Conservation (phyloP, 2,329 filamentous ascomycete species). For the Scedosporium apiospermum region DNA sequence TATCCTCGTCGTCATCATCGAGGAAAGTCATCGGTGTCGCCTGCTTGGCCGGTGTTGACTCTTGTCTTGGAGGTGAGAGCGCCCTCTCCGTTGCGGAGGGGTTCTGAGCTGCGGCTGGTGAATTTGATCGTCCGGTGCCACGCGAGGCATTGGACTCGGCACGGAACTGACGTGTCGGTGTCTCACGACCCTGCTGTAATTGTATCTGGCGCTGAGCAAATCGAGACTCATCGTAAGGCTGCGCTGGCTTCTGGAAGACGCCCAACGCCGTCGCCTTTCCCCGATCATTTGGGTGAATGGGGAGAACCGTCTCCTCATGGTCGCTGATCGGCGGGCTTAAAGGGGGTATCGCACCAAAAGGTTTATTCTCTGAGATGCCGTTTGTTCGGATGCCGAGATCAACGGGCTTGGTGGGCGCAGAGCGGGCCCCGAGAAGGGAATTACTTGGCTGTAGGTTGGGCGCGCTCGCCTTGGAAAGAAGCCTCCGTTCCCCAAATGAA, state of each 20-base stretch:
- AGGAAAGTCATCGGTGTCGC: slow-evolving; percentile 29
- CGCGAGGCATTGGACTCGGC: slow-evolving; percentile 35
- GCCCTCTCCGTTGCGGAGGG: slow-evolving; percentile 17
- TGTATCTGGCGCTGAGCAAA: slow-evolving; percentile 75
- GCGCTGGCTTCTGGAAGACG: slow-evolving; percentile 57
- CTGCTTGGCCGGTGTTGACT: slow-evolving; percentile 23
- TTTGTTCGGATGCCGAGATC: slow-evolving; percentile 12
- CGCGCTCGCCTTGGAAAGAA: slow-evolving; percentile 52
- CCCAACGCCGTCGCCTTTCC: slow-evolving; percentile 69
- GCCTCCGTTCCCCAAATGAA: slow-evolving; percentile 34
- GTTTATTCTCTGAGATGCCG: slow-evolving; percentile 17
- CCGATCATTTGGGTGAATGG: slow-evolving; percentile 64
- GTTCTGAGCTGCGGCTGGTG: slow-evolving; percentile 33
- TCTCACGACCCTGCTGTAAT: slow-evolving; percentile 66
- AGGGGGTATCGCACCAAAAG: slow-evolving; percentile 25
- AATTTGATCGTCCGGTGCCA: slow-evolving; percentile 32
- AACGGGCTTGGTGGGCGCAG: not conserved
- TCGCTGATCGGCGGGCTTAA: slow-evolving; percentile 57
- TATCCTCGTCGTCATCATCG: slow-evolving; percentile 29
- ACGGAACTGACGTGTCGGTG: slow-evolving; percentile 38
- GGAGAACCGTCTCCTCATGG: slow-evolving; percentile 55
- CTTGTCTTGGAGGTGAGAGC: slow-evolving; percentile 13
- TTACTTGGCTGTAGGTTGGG: slow-evolving; percentile 42
- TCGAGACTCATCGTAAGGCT: slow-evolving; percentile 75
- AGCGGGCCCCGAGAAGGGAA: slow-evolving; percentile 5